Evolutionary conservation across 208 protist species (phyloP).

Genomic region (Wallacemonas sp.): DNA sequence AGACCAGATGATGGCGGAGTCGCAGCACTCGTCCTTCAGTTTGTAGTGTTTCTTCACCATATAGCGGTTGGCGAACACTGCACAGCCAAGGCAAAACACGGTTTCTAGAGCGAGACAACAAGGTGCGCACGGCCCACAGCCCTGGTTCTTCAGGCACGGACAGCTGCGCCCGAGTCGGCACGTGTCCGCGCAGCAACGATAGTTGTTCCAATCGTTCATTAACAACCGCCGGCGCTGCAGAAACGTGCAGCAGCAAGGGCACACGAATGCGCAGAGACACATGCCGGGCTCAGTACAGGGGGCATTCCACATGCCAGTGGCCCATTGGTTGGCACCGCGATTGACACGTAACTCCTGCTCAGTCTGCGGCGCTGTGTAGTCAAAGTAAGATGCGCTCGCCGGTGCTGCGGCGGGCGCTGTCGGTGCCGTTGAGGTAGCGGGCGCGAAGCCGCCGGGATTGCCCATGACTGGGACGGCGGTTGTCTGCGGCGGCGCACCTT

Average conservation of each 20-base stretch:
- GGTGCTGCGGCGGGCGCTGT: no score
- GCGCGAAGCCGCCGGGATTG: no score
- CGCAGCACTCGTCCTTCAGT: constrained; percentile 50
- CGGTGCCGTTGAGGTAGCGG: no score
- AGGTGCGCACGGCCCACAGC: constrained; percentile 20
- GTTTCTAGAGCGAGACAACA: constrained; percentile 51
- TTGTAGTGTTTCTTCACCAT: constrained; percentile 66
- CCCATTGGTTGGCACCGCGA: constrained; percentile 33
- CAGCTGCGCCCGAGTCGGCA: constrained; percentile 30
- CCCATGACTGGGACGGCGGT: no score
- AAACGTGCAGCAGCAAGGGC: constrained; percentile 51
- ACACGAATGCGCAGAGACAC: constrained; percentile 36
- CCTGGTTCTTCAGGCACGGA: constrained; percentile 17
- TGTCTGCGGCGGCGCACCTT: no score
- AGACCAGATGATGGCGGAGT: constrained; percentile 30
- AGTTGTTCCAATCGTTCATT: constrained; percentile 40
- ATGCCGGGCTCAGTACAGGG: constrained; percentile 40
- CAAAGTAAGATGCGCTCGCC: no score
- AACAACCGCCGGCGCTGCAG: constrained; percentile 56
- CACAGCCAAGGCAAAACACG: constrained; percentile 37
- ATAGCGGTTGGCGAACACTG: constrained; percentile 61
- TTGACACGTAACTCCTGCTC: constrained; percentile 29
- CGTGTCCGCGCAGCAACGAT: constrained; percentile 60
- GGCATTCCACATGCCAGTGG: constrained; percentile 19
- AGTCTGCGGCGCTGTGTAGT: constrained; percentile 32